These are phyloP conservation scores for Haplographium delicatum DNA, from an alignment of 495 filamentous ascomycete species.

Conservation along the genomic window DNA sequence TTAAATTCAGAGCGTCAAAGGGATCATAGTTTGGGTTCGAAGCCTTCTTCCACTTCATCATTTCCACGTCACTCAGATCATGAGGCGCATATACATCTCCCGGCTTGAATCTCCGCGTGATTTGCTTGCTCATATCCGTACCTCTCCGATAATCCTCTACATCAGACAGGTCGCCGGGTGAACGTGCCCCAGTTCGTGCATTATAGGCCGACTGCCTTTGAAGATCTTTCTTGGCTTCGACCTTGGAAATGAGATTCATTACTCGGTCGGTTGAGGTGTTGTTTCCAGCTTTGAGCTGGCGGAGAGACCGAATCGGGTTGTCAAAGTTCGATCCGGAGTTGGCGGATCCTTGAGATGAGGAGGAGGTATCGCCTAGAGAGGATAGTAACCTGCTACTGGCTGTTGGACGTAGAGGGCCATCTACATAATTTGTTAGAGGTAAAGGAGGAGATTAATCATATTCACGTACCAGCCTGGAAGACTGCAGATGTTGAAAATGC, in stretches of 20 bases:
- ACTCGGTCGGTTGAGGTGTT: too few species aligned
- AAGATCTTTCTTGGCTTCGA: too few species aligned
- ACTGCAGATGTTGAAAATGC: conserved; percentile 20
- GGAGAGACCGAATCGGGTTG: not conserved
- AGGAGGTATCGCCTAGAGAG: not conserved
- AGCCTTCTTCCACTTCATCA: conserved; percentile 59
- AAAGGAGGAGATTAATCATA: not conserved
- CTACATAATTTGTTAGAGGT: conserved; percentile 12
- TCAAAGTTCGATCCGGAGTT: not conserved
- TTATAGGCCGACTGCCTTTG: too few species aligned
- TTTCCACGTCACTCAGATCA: conserved; percentile 72
- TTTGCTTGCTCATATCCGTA: conserved; percentile 25
- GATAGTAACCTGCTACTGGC: conserved; percentile 2
- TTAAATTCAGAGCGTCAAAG: conserved; percentile 74
- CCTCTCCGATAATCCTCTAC: conserved; percentile 23
- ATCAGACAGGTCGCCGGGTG: not conserved
- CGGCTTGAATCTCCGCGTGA: conserved; percentile 54
- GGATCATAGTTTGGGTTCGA: conserved; percentile 53
- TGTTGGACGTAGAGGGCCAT: not conserved
- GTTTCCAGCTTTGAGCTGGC: not conserved
- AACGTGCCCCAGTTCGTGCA: not conserved
- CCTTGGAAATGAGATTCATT: too few species aligned
- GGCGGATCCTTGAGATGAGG: not conserved
- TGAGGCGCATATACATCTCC: conserved; percentile 91
- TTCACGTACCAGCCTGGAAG: conserved; percentile 15